Evolutionary conservation across 2,329 filamentous ascomycete genomes (phyloP).

Genomic region (Rhinocladiella mackenziei): DNA sequence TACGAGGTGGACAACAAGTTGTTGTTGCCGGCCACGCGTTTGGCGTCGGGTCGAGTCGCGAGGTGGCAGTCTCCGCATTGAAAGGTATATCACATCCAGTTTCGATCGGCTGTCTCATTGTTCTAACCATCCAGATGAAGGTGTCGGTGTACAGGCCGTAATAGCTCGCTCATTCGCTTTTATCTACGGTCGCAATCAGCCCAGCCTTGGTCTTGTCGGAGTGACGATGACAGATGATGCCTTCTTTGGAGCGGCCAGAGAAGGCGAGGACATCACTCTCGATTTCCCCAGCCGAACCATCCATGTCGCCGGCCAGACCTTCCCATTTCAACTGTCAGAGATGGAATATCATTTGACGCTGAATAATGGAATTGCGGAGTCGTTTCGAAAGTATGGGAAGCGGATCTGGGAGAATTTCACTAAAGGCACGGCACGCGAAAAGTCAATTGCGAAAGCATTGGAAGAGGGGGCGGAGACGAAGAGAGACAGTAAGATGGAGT

Average conservation of each 20-base stretch:
- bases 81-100: constrained; percentile 34
- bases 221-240: constrained; percentile 39
- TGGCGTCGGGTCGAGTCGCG: constrained; percentile 45
- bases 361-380: constrained; percentile 36
- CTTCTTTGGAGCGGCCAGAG: constrained; percentile 38
- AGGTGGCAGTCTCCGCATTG: constrained; percentile 44
- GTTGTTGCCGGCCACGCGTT: constrained; percentile 46
- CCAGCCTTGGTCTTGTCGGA: constrained; percentile 44
- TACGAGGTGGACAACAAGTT: constrained; percentile 17
- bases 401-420: constrained; percentile 7
- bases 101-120: constrained; percentile 27
- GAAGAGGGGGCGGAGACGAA: background rate
- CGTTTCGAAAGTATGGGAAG: constrained; percentile 9
- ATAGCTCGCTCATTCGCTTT: constrained; percentile 46
- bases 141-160: constrained; percentile 39
- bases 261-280: constrained; percentile 38
- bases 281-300: constrained; percentile 29
- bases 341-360: constrained; percentile 52
- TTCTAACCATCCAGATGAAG: constrained; percentile 14
- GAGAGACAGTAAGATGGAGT: background rate
- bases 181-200: constrained; percentile 46
- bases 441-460: background rate
- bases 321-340: constrained; percentile 54
- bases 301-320: constrained; percentile 28
- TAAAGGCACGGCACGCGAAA: background rate